These are phyloP conservation scores for Aphanomyces stellatus DNA, from an alignment of 352 stramenopile genomes.

Conservation along the genomic window DNA sequence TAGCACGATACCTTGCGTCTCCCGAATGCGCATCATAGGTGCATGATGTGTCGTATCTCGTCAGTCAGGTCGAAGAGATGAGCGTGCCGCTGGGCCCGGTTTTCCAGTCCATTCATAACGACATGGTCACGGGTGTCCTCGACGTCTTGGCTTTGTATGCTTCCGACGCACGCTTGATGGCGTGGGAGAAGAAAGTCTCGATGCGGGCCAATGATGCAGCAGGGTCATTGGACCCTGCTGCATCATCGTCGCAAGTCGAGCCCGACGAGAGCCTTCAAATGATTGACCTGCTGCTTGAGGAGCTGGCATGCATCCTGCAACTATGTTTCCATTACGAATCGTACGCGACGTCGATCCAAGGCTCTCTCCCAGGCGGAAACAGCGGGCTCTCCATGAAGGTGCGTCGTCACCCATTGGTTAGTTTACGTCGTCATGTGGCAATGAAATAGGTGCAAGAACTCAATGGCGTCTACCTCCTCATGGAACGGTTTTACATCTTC, in stretches of 20 bases:
- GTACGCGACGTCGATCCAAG: slow-evolving; percentile 23
- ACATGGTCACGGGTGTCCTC: slow-evolving; percentile 39
- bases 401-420: background rate
- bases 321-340: slow-evolving; percentile 56
- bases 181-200: slow-evolving; percentile 55
- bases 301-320: slow-evolving; percentile 67
- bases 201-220: slow-evolving; percentile 11
- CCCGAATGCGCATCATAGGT: background rate
- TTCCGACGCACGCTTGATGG: slow-evolving; percentile 54
- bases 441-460: slow-evolving; percentile 41
- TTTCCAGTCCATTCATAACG: slow-evolving; percentile 51
- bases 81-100: slow-evolving; percentile 29
- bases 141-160: slow-evolving; percentile 71
- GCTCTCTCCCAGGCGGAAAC: background rate
- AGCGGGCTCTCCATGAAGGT: background rate
- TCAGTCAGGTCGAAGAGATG: slow-evolving; percentile 26
- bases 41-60: slow-evolving; percentile 7
- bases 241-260: slow-evolving; percentile 29
- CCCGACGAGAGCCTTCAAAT: slow-evolving; percentile 82
- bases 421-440: no score
- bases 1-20: background rate
- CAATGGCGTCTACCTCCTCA: slow-evolving; percentile 66
- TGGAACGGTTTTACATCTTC: slow-evolving; percentile 81
- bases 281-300: slow-evolving; percentile 76
- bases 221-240: slow-evolving; percentile 10